A percentile compares a stretch with the other conserved stretches of the same genome.
Conservation (phyloP, 164 flowering plant species). For the Dillenia suffruticosa region DNA sequence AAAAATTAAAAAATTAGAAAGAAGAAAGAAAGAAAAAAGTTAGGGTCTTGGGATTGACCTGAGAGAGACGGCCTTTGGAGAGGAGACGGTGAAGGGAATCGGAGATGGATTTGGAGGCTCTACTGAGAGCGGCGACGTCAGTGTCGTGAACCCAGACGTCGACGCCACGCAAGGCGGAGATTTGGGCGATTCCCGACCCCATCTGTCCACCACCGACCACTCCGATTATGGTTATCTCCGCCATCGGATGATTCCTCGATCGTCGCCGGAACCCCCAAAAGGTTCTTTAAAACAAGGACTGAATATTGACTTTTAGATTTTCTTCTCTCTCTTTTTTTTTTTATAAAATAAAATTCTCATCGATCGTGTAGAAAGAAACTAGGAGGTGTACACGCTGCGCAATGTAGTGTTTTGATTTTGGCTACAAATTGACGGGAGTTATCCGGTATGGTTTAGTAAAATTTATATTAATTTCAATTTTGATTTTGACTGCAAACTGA, state of each 20-base stretch:
- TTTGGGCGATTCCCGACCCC: slow-evolving; percentile 97
- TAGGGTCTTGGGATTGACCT: slow-evolving; percentile 30
- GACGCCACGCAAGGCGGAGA: slow-evolving; percentile 62
- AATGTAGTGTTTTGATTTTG: too few species aligned
- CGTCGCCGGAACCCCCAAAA: too few species aligned
- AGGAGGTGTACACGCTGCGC: too few species aligned
- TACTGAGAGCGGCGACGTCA: slow-evolving; percentile 52
- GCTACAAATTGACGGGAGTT: too few species aligned
- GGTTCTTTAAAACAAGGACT: too few species aligned
- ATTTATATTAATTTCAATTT: too few species aligned
- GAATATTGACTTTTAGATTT: too few species aligned
- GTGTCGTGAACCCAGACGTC: slow-evolving; percentile 60
- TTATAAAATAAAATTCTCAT: too few species aligned
- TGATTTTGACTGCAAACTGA: too few species aligned
- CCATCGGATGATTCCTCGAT: slow-evolving; percentile 18
- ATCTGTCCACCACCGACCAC: slow-evolving; percentile 92
- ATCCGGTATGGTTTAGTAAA: too few species aligned
- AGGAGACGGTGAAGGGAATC: slow-evolving; percentile 47
- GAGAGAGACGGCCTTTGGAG: slow-evolving; percentile 55
- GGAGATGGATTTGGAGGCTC: slow-evolving; percentile 44
- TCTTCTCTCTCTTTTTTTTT: too few species aligned
- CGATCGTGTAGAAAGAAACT: too few species aligned
- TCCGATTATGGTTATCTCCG: slow-evolving; percentile 43
- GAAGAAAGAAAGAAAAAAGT: neutral
- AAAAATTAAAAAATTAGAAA: slow-evolving; percentile 1